Evolutionary conservation across 768 basidiomycete genomes (phyloP).

Genomic region (Obba rivulosa): DNA sequence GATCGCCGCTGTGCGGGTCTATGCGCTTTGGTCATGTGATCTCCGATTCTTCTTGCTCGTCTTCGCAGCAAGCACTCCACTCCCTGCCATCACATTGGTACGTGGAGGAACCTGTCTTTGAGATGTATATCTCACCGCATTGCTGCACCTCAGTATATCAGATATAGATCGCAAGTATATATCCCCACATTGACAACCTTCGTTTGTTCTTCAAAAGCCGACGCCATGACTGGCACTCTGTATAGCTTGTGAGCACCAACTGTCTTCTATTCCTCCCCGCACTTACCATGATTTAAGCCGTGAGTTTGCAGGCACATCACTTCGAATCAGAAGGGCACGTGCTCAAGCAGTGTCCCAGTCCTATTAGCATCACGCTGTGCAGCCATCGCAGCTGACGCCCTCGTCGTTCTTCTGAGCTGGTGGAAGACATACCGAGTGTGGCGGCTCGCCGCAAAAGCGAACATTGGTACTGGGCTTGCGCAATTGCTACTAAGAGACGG

Average conservation of each 20-base stretch:
- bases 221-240: not conserved
- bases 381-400: constrained; percentile 5
- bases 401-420: constrained; percentile 15
- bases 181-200: not conserved
- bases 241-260: not conserved
- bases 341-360: not conserved
- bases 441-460: not conserved
- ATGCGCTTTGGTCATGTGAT: not conserved
- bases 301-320: not conserved
- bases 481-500: too few species aligned
- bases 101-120: too few species aligned
- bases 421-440: constrained; percentile 8
- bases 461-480: constrained; percentile 1
- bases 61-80: not conserved
- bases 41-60: not conserved
- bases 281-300: not conserved
- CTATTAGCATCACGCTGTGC: not conserved
- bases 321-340: not conserved
- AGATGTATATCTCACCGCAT: not conserved
- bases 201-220: not conserved
- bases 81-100: not conserved
- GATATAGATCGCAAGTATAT: not conserved
- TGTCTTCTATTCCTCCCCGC: not conserved
- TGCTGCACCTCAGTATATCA: not conserved
- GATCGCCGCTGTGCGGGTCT: not conserved